Percentiles rank a stretch among this genome's conserved stretches.
phyloP scores from a whole-genome alignment of 140 eudicot genomes.

The Flaveria floridana region DNA sequence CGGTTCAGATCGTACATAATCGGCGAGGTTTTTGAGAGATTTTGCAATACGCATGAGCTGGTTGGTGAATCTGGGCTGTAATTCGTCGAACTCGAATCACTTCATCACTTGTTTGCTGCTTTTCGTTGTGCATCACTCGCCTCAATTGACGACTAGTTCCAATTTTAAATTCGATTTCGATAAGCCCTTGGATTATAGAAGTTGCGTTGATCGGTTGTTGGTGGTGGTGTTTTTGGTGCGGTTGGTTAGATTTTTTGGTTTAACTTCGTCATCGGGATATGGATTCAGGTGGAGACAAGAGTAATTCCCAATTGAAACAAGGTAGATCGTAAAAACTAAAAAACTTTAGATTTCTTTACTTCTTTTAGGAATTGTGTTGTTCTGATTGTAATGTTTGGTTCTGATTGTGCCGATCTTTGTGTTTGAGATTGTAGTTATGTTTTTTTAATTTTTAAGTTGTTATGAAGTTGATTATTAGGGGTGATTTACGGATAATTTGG shows the following conservation, averaged over 20 bases:
- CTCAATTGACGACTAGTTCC: constrained; percentile 40
- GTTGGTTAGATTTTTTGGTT: constrained; percentile 19
- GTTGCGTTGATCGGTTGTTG: constrained; percentile 6
- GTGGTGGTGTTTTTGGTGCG: constrained; percentile 12
- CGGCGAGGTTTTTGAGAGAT: constrained; percentile 23
- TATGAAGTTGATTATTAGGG: constrained; percentile 1
- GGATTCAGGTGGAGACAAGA: constrained; percentile 57
- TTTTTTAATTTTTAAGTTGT: constrained; percentile 15
- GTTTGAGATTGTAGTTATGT: background rate
- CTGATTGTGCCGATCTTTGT: constrained; percentile 8
- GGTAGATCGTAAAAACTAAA: constrained; percentile 37
- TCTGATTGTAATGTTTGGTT: background rate
- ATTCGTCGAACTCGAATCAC: constrained; percentile 57
- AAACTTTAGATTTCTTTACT: background rate
- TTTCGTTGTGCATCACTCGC: constrained; percentile 44
- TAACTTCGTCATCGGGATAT: constrained; percentile 32
- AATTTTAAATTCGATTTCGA: constrained; percentile 39
- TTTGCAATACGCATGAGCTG: constrained; percentile 82
- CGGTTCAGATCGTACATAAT: constrained; percentile 16
- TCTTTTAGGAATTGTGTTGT: background rate
- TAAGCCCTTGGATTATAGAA: constrained; percentile 44
- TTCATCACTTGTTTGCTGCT: constrained; percentile 51
- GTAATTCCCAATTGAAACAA: constrained; percentile 59
- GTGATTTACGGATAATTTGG: background rate
- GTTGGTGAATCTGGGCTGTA: constrained; percentile 57